Evolutionary conservation across 495 filamentous ascomycete species (phyloP), one percentile per base, ranked within the genome.

Genomic region (Penicillium herquei): DNA sequence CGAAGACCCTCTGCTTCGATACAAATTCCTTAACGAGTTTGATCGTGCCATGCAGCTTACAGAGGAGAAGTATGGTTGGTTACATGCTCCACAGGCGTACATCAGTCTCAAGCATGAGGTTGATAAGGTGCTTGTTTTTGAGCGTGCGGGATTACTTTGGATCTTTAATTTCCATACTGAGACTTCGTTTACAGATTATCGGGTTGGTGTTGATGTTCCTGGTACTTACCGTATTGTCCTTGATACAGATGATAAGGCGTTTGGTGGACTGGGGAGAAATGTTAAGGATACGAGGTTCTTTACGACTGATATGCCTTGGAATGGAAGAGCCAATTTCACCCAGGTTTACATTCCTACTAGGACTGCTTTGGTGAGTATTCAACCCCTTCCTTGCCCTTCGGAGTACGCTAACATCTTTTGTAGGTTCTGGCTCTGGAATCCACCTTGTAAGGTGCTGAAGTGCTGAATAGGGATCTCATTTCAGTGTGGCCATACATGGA

Each of bases 81-180:
- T 98, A 43, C 88, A 93, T 64, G 74, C 89, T 3, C 69, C 85
- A 5, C 92, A 97, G 77, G 94, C 93, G 6, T 94, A 92, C 68
- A 85, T 98, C 52, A 90, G 86, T 62, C 78, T 98, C 62, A 98
- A 98, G 84, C 86, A 98, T 72, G 92, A 98, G 68, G 76, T 65
- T 39, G 94, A 98, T 73, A 98, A 98, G 76, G 89, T 97, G 16
- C 82, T 98, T 57, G 92, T 95, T 48, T 98, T 98, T 70, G 94
- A 98, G 76, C 84, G 94, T 21, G 94, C 85, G 3, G 92, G 92
- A 0, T 70, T 96, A 40, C 76, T 98, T 33, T 98, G 90, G 82
- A 83, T 96, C 61, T 98, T 98, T 81, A 98, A 98, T 72, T 96
- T 96, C 80, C 86, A 97, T 67, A 87, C 90, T 6, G 82, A 82